phyloP scores from a whole-genome alignment of 1,284 basidiomycete species.

The Microbotryum saponariae region DNA sequence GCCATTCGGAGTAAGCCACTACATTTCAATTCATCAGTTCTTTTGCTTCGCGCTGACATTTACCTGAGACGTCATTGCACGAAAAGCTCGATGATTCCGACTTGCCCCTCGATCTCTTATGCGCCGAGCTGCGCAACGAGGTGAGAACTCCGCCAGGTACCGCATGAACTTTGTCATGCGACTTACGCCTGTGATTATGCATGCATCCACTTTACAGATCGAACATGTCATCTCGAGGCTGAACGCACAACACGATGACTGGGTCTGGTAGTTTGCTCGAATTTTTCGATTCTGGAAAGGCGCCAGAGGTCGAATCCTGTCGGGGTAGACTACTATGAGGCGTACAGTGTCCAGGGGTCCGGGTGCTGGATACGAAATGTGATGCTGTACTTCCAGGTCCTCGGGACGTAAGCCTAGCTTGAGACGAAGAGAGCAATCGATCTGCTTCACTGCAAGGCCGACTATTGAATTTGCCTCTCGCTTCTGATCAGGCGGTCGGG shows the following conservation, averaged over 20 bases:
- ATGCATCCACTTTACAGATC: slow-evolving; percentile 1
- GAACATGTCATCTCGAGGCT: slow-evolving; percentile 25
- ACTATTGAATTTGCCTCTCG: too few relatives aligned
- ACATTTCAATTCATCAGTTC: neutral
- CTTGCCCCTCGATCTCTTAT: slow-evolving; percentile 35
- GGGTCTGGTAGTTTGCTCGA: neutral
- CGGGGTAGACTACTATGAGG: too few relatives aligned
- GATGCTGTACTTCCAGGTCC: too few relatives aligned
- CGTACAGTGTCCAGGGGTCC: too few relatives aligned
- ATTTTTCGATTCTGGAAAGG: neutral
- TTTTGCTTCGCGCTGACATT: neutral
- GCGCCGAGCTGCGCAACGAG: slow-evolving; percentile 36
- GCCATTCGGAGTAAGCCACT: too few relatives aligned
- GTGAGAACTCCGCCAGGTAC: neutral
- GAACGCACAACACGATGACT: neutral
- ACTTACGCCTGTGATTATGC: neutral
- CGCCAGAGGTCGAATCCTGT: too few relatives aligned
- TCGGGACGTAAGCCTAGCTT: too few relatives aligned
- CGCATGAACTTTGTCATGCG: neutral
- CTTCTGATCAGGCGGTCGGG: too few relatives aligned
- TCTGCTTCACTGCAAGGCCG: too few relatives aligned
- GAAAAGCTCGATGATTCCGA: slow-evolving; percentile 34
- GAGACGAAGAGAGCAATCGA: too few relatives aligned
- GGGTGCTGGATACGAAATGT: too few relatives aligned
- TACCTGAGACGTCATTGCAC: neutral